Conservation (phyloP, 192 early-diverging fungal genomes). For the Glomus cerebriforme region DNA sequence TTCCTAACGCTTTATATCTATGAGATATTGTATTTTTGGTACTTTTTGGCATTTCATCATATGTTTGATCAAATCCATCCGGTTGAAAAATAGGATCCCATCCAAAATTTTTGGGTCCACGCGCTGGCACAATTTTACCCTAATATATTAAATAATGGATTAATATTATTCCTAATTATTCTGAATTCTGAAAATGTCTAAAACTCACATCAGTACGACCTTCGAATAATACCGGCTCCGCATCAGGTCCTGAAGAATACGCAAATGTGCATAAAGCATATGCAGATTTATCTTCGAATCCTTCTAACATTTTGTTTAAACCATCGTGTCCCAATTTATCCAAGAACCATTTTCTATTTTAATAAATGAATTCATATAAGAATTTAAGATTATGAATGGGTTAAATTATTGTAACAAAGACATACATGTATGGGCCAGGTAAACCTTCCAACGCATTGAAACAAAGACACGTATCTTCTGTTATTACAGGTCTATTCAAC, state of each 20-base stretch:
- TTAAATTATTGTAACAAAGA: not conserved
- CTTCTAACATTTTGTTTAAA: slow-evolving; percentile 78
- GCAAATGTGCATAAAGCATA: slow-evolving; percentile 93
- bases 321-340: slow-evolving; percentile 73
- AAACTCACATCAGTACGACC: slow-evolving; percentile 66
- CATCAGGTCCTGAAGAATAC: slow-evolving; percentile 77
- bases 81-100: slow-evolving; percentile 98
- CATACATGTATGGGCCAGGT: slow-evolving; percentile 86
- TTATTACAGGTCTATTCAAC: slow-evolving; percentile 76
- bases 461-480: slow-evolving; percentile 93
- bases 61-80: slow-evolving; percentile 69
- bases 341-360: slow-evolving; percentile 91
- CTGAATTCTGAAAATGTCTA: not conserved
- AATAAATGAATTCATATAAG: not conserved
- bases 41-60: slow-evolving; percentile 85
- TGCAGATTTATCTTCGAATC: slow-evolving; percentile 88
- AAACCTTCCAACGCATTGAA: slow-evolving; percentile 93
- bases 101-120: slow-evolving; percentile 85
- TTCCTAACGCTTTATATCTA: slow-evolving; percentile 71
- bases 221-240: slow-evolving; percentile 87
- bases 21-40: slow-evolving; percentile 93
- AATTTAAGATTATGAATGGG: not conserved
- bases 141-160: slow-evolving; percentile 32
- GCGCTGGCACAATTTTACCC: slow-evolving; percentile 84
- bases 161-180: too few relatives aligned